Conservation (phyloP, 257 asterid genomes). For the Scutellaria baicalensis region DNA sequence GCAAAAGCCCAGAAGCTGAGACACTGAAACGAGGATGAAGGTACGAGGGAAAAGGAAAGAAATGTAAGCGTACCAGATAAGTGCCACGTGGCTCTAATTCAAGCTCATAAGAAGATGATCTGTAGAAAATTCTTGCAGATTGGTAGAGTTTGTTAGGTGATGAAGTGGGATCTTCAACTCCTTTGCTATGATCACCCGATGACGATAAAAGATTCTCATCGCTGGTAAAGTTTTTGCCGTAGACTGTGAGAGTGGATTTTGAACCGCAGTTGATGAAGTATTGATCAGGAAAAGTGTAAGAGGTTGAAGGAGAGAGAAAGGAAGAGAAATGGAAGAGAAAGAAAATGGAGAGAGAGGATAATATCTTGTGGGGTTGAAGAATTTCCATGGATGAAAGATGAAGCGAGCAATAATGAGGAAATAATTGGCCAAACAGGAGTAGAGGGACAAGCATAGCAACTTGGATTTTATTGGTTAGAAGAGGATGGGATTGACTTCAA, state of each 20-base stretch:
- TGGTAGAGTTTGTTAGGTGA: background rate
- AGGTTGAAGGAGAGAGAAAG: background rate
- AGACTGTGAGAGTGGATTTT: background rate
- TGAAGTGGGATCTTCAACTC: background rate
- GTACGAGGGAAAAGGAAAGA: conserved; percentile 23
- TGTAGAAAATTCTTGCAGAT: conserved; percentile 39
- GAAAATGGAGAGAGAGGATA: conserved; percentile 1
- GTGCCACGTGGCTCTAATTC: conserved; percentile 17
- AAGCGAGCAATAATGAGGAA: background rate
- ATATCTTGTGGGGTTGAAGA: background rate
- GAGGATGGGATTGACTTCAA: background rate
- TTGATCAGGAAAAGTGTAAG: conserved; percentile 19
- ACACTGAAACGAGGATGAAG: conserved; percentile 30
- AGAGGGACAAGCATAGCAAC: background rate
- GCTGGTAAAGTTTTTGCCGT: conserved; percentile 22
- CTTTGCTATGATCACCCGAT: background rate
- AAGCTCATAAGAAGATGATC: conserved; percentile 27
- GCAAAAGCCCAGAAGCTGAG: conserved; percentile 18
- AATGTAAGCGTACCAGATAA: conserved; percentile 51
- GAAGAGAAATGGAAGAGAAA: background rate
- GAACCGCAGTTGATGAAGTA: conserved; percentile 66
- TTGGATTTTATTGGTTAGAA: background rate
- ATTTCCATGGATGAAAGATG: conserved; percentile 20
- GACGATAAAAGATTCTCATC: conserved; percentile 13
- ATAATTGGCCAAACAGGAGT: background rate